These are phyloP conservation scores for Fulvia fulva DNA, from an alignment of 2,329 filamentous ascomycete genomes.

Conservation along the genomic window DNA sequence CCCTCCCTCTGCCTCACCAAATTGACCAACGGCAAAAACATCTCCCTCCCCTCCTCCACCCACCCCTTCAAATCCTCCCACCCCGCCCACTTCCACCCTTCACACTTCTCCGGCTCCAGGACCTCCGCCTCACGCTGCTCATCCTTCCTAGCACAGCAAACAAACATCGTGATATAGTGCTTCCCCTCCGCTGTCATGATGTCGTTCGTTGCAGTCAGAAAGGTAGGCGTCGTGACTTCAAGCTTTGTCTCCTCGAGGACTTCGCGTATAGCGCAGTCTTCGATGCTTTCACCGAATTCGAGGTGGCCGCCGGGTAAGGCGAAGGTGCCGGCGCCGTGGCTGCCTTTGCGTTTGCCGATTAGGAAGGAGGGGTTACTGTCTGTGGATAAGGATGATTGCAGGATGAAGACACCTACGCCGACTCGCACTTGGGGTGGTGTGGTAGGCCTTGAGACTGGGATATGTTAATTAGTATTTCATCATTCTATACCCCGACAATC, in stretches of 20 bases:
- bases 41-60: constrained; percentile 29
- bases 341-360: constrained; percentile 46
- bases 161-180: constrained; percentile 73
- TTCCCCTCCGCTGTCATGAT: constrained; percentile 57
- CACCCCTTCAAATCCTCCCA: constrained; percentile 45
- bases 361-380: constrained; percentile 41
- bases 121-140: constrained; percentile 46
- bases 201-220: constrained; percentile 63
- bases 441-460: background rate
- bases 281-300: constrained; percentile 62
- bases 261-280: constrained; percentile 63
- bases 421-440: constrained; percentile 28
- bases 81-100: constrained; percentile 50
- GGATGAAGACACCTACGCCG: constrained; percentile 49
- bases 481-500: background rate
- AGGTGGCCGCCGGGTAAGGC: constrained; percentile 70
- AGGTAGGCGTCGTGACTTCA: constrained; percentile 45
- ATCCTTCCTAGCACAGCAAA: constrained; percentile 51
- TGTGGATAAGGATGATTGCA: constrained; percentile 24
- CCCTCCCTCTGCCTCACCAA: constrained; percentile 40
- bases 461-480: background rate
- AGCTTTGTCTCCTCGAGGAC: constrained; percentile 67
- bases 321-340: constrained; percentile 39
- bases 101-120: constrained; percentile 53
- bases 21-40: constrained; percentile 48